Evolutionary conservation across 2,329 filamentous ascomycete genomes (phyloP).

Genomic region (Neopestalotiopsis sp.): DNA sequence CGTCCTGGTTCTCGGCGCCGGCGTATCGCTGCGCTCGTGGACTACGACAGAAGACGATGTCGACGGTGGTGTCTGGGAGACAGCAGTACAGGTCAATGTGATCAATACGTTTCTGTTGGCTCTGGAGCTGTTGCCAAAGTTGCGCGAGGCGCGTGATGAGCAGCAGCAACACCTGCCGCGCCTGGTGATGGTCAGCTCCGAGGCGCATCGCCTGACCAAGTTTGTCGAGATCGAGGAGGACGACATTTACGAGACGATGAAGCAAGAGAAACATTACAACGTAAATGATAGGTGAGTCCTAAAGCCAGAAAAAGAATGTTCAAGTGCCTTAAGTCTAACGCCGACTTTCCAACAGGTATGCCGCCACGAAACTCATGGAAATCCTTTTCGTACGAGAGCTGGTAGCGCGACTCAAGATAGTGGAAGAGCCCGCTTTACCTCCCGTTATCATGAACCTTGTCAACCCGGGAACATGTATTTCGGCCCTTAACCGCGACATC

Average conservation of each 20-base stretch:
- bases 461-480: constrained; percentile 61
- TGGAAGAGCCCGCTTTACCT: constrained; percentile 9
- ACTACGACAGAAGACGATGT: constrained; percentile 33
- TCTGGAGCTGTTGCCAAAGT: constrained; percentile 54
- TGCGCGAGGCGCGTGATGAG: constrained; percentile 44
- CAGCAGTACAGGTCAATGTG: constrained; percentile 57
- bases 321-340: neutral
- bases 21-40: constrained; percentile 46
- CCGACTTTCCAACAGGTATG: neutral
- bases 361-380: constrained; percentile 38
- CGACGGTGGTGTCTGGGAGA: constrained; percentile 50
- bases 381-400: constrained; percentile 33
- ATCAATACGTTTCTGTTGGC: constrained; percentile 57
- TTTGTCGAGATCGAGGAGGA: neutral
- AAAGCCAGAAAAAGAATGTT: accelerated
- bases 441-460: constrained; percentile 55
- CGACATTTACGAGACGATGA: neutral
- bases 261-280: neutral
- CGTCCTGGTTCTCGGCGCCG: constrained; percentile 47
- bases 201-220: neutral
- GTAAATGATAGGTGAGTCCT: neutral
- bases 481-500: constrained; percentile 47
- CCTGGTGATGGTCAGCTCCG: neutral
- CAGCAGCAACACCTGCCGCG: neutral
- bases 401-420: constrained; percentile 20